Percentiles rank a stretch among this genome's conserved stretches.
phyloP scores from a whole-genome alignment of 2,329 filamentous ascomycete species.

The Sporothrix inflata region DNA sequence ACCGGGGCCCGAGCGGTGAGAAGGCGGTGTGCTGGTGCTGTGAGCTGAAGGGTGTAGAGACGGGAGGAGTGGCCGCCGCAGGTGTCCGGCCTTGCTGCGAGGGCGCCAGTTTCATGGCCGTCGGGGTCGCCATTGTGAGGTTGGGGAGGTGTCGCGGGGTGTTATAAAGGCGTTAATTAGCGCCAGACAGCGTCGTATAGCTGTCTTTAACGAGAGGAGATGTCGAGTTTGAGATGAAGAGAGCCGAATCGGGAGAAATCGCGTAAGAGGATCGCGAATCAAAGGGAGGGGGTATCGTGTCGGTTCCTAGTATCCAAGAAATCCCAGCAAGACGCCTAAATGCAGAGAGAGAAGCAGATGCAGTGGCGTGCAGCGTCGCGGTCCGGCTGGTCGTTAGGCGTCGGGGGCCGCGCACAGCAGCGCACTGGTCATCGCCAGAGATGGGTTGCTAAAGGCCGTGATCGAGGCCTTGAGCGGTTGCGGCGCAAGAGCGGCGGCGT shows the following conservation, averaged over 20 bases:
- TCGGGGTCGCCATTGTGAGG: conserved; percentile 53
- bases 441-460: background rate
- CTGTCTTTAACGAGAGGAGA: background rate
- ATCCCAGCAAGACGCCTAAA: conserved; percentile 9
- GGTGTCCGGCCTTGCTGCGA: conserved; percentile 58
- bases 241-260: background rate
- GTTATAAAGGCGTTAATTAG: background rate
- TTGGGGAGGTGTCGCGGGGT: no score
- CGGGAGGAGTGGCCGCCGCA: conserved; percentile 64
- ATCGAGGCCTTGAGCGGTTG: conserved; percentile 4
- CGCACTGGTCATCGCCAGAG: conserved; percentile 2
- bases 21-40: conserved; percentile 57
- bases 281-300: background rate
- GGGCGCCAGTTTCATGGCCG: conserved; percentile 52
- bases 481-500: background rate
- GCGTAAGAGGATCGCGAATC: background rate
- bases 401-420: background rate
- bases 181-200: background rate
- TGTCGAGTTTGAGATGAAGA: background rate
- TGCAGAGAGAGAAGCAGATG: background rate
- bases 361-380: background rate
- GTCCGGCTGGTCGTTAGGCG: background rate
- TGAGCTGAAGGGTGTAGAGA: conserved; percentile 67
- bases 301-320: conserved; percentile 13
- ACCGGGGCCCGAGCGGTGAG: conserved; percentile 60